Percentiles rank a stretch among this genome's conserved stretches.
Evolutionary conservation across 2,329 filamentous ascomycete species (phyloP).

Genomic region (Pyricularia grisea): DNA sequence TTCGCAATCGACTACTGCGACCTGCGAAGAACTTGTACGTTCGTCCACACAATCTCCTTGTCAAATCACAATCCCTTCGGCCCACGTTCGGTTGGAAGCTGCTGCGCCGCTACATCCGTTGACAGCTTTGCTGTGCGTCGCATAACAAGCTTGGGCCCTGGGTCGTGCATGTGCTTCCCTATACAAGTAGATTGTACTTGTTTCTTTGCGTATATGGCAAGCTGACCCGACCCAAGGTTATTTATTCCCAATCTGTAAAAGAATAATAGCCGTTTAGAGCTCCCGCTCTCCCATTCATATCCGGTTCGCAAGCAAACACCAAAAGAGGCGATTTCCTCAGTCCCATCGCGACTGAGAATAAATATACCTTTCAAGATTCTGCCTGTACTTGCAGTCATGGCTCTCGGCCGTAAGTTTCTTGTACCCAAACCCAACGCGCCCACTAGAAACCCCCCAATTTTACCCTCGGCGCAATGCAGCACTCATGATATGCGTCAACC

Average conservation of each 20-base stretch:
- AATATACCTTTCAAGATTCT: background rate
- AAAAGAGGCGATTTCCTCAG: background rate
- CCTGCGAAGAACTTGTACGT: background rate
- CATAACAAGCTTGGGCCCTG: background rate
- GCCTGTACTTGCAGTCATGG: conserved; percentile 3
- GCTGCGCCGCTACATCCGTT: background rate
- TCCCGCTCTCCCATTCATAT: background rate
- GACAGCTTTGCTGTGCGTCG: background rate
- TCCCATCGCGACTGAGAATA: background rate
- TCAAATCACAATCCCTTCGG: background rate
- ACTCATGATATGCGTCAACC: background rate
- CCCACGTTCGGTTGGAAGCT: background rate
- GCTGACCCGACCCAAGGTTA: background rate
- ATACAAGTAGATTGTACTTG: background rate
- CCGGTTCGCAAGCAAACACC: background rate
- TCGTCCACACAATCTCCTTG: background rate
- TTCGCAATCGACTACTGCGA: background rate
- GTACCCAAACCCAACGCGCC: background rate
- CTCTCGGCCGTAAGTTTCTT: conserved; percentile 6
- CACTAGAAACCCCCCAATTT: too few relatives aligned
- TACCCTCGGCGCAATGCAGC: background rate
- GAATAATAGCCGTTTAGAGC: background rate
- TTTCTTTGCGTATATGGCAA: background rate
- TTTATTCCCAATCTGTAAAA: background rate
- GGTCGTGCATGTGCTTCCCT: background rate